phyloP scores from a whole-genome alignment of 2,329 filamentous ascomycete species.

The Xenoacremonium recifei region DNA sequence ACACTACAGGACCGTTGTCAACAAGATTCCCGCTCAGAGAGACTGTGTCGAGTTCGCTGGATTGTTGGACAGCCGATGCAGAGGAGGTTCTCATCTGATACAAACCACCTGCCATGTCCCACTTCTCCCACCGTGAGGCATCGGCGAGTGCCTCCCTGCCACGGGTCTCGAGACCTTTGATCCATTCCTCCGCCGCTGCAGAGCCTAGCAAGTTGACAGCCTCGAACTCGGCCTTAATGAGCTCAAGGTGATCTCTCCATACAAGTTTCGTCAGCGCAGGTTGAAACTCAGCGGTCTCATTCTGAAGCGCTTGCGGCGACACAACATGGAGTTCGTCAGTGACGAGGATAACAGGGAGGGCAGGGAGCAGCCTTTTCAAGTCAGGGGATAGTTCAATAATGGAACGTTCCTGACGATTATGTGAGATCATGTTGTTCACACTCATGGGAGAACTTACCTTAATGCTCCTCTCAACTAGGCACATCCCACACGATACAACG shows the following conservation, averaged over 20 bases:
- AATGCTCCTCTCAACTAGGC: conserved; percentile 57
- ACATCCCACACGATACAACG: conserved; percentile 63
- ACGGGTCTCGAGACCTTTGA: conserved; percentile 67
- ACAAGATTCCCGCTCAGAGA: neutral
- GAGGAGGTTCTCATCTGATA: conserved; percentile 32
- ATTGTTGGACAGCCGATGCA: conserved; percentile 1
- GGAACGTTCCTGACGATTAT: conserved; percentile 63
- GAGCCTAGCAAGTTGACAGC: conserved; percentile 64
- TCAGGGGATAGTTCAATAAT: conserved; percentile 58
- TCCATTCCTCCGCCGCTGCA: conserved; percentile 72
- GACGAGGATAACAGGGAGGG: conserved; percentile 67
- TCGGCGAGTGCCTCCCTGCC: conserved; percentile 61
- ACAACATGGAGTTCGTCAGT: conserved; percentile 62
- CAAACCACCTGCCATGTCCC: conserved; percentile 52
- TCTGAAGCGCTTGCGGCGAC: conserved; percentile 53
- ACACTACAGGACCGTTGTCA: conserved; percentile 5
- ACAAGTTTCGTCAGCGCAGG: conserved; percentile 65
- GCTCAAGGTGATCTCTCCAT: conserved; percentile 59
- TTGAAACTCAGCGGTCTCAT: conserved; percentile 43
- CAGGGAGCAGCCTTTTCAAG: conserved; percentile 63
- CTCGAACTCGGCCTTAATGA: conserved; percentile 61
- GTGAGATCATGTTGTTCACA: conserved; percentile 23
- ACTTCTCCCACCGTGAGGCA: conserved; percentile 72
- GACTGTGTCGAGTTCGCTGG: conserved; percentile 1
- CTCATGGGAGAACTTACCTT: conserved; percentile 54